Base-by-base conservation (phyloP, 176 grass and related monocot genomes). In the Aegilops sharonensis region DNA sequence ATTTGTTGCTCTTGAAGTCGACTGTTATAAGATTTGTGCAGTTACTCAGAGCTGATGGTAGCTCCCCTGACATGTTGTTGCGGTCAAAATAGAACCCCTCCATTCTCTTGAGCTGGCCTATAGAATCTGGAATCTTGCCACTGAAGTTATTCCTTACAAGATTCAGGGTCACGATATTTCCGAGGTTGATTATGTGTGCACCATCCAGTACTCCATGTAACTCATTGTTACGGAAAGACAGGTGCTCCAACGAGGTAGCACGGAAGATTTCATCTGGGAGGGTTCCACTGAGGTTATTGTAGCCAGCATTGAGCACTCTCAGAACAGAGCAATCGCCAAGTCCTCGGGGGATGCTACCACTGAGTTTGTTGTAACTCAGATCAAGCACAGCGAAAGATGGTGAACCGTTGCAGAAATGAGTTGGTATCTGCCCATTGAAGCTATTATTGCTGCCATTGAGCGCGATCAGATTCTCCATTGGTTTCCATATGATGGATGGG, bases 401-500 rank as follows among this genome's bases (percentile, higher is more conserved):
- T 3, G 29, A 42, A 11, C 12, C 23, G 2, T 5, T 29, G 7
- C 77, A 87, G n/a, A 87, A 27, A 17, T 21, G 12, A 3, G n/a
- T 9, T 8, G 88, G 88, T 50, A 81, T 81, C 3, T 24, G 0
- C 1, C 88, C 83, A 3, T 56, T 56, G 3, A 89, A 85, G 48
- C 83, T 85, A 13, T 89, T 89, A 9, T 81, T 85, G 62, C 88
- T 89, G 8, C 20, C 45, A 9, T 86, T 86, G 32, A 91, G 54
- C 3, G 32, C 50, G 2, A 79, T 65, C 1, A 83, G 85, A 52
- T 79, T 90, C 2, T 36, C 31, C 63, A 37, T 56, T 5, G 20
- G 0, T 23, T 73, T 21, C 78, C 62, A 76, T 40, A 5, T 57
- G 18, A 0, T 24, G 5, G 63, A 65, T 6, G 89, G 24, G 23